A percentile compares a stretch with the other conserved stretches of the same genome.
Conservation (phyloP, 2,329 filamentous ascomycete species). For the Aureobasidium melanogenum region DNA sequence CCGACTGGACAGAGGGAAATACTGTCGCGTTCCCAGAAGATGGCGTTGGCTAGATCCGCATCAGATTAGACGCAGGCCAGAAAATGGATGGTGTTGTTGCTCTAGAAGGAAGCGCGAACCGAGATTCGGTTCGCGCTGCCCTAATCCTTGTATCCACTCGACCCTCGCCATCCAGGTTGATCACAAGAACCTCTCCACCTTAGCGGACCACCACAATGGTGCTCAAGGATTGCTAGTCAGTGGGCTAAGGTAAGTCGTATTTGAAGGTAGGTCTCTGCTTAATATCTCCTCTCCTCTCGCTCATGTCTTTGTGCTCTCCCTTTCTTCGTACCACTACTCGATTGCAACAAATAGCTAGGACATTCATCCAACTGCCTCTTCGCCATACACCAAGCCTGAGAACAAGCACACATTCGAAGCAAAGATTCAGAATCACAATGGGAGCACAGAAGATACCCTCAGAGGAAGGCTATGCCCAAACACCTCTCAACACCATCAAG, state of each 20-base stretch:
- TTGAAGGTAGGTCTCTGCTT: background rate
- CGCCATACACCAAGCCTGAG: background rate
- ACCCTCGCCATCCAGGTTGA: background rate
- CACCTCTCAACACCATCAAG: slow-evolving; percentile 9
- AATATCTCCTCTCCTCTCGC: background rate
- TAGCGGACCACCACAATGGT: background rate
- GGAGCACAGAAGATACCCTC: background rate
- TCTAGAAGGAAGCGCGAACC: background rate
- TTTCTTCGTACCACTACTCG: background rate
- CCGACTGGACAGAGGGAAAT: background rate
- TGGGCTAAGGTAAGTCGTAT: background rate
- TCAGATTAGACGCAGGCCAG: background rate
- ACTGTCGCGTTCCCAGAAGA: background rate
- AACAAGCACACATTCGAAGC: background rate
- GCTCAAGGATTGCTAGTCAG: background rate
- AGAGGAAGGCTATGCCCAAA: background rate
- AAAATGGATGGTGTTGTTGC: background rate
- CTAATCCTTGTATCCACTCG: background rate
- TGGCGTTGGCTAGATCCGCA: background rate
- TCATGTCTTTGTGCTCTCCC: background rate
- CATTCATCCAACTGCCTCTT: background rate
- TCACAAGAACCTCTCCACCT: background rate
- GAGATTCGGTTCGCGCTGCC: background rate
- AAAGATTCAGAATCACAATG: background rate
- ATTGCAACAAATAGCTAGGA: background rate